phyloP scores from a whole-genome alignment of 2,329 filamentous ascomycete genomes.

The Orbilia javanica region DNA sequence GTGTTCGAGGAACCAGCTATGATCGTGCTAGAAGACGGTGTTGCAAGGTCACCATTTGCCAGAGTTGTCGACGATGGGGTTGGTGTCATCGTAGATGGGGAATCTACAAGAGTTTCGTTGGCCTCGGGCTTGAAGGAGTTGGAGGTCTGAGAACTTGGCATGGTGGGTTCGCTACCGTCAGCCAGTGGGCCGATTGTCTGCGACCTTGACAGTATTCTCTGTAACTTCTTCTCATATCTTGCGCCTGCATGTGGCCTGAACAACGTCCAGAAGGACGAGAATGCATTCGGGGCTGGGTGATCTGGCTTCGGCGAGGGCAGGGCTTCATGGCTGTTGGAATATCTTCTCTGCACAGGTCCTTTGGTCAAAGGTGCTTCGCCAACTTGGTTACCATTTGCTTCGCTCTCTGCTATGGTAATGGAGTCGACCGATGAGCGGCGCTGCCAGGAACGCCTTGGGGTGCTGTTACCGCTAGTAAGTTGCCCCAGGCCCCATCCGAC shows the following conservation, averaged over 20 bases:
- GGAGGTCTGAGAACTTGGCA: constrained; percentile 5
- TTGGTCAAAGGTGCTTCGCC: constrained; percentile 50
- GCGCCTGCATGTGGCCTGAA: constrained; percentile 52
- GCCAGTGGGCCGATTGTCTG: constrained; percentile 31
- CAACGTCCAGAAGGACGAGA: constrained; percentile 49
- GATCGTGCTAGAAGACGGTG: constrained; percentile 22
- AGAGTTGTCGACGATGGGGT: constrained; percentile 38
- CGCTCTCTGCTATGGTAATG: constrained; percentile 40
- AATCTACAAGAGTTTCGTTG: constrained; percentile 26
- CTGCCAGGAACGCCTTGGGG: constrained; percentile 51
- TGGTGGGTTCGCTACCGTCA: not conserved
- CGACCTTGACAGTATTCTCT: constrained; percentile 50
- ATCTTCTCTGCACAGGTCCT: constrained; percentile 30
- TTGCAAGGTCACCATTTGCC: constrained; percentile 5
- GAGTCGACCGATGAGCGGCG: constrained; percentile 46
- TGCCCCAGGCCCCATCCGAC: constrained; percentile 96
- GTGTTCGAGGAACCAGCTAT: constrained; percentile 19
- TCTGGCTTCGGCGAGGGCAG: constrained; percentile 28
- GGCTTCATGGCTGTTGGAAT: constrained; percentile 40
- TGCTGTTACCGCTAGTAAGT: constrained; percentile 69
- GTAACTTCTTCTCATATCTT: constrained; percentile 45
- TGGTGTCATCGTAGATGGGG: constrained; percentile 24
- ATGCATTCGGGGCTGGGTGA: constrained; percentile 38
- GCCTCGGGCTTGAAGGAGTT: constrained; percentile 12
- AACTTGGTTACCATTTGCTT: constrained; percentile 8